These are phyloP conservation scores for Euphorbia tirucalli DNA, from an alignment of 345 rosid species.

Conservation along the genomic window DNA sequence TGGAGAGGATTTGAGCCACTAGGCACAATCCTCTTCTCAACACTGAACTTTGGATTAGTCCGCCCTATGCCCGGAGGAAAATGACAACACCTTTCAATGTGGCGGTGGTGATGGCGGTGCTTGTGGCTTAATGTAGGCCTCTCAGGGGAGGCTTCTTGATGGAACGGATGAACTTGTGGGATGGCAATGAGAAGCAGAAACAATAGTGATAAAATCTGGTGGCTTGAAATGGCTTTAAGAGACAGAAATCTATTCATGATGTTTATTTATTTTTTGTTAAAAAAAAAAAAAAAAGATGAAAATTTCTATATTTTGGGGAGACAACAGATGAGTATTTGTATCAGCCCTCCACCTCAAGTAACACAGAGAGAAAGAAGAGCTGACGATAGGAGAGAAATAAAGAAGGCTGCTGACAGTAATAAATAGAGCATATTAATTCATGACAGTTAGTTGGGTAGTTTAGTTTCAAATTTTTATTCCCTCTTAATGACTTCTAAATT, in stretches of 20 bases:
- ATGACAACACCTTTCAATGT: not conserved
- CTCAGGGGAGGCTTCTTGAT: not conserved
- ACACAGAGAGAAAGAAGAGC: not conserved
- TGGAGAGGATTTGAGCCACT: constrained; percentile 21
- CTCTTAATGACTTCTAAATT: too few relatives aligned
- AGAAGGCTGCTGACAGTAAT: too few relatives aligned
- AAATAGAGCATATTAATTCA: too few relatives aligned
- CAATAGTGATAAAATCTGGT: not conserved
- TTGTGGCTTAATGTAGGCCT: not conserved
- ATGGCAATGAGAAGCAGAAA: not conserved
- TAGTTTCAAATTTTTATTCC: too few relatives aligned
- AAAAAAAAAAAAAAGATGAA: too few relatives aligned
- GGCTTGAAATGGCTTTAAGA: not conserved
- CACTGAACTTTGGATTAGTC: constrained; percentile 5
- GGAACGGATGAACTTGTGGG: not conserved
- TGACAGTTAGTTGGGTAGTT: too few relatives aligned
- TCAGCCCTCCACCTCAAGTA: not conserved
- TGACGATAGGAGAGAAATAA: not conserved
- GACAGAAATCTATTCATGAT: too few relatives aligned
- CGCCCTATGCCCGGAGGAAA: not conserved
- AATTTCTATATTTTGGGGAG: not conserved
- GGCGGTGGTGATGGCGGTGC: not conserved
- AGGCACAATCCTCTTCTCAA: constrained; percentile 6
- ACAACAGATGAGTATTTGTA: not conserved
- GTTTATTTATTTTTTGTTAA: too few relatives aligned